Evolutionary conservation across 768 basidiomycete genomes (phyloP).

Genomic region (Pleurotus pulmonarius): DNA sequence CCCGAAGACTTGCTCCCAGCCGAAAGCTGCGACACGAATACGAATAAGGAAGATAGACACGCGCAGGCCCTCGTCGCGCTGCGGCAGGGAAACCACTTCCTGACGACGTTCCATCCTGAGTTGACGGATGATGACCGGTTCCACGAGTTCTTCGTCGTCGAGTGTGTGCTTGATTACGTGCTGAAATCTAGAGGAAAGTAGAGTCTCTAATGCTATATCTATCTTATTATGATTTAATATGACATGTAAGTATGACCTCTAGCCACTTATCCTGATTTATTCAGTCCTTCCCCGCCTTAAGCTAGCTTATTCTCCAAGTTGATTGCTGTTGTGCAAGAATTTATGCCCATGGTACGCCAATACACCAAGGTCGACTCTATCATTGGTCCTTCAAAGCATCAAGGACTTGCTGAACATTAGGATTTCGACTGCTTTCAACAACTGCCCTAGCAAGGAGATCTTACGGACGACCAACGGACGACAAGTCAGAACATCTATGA

Average conservation of each 20-base stretch:
- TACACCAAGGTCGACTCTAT: too few relatives aligned
- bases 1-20: constrained; percentile 43
- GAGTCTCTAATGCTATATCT: neutral
- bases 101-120: constrained; percentile 95
- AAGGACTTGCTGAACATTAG: too few relatives aligned
- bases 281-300: too few relatives aligned
- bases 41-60: constrained; percentile 41
- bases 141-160: constrained; percentile 85
- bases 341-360: too few relatives aligned
- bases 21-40: constrained; percentile 33
- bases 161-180: constrained; percentile 53
- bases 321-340: too few relatives aligned
- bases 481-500: too few relatives aligned
- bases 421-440: too few relatives aligned
- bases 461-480: too few relatives aligned
- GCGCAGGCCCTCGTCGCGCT: constrained; percentile 76
- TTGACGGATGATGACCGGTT: constrained; percentile 83
- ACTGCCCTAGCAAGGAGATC: too few relatives aligned
- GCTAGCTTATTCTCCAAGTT: too few relatives aligned
- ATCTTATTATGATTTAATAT: neutral
- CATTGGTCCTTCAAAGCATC: too few relatives aligned
- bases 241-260: neutral
- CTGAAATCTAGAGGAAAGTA: constrained; percentile 3
- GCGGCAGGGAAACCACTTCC: constrained; percentile 77
- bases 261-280: too few relatives aligned